Evolutionary conservation across 2,329 filamentous ascomycete genomes (phyloP).

Genomic region (Cercospora sp.): DNA sequence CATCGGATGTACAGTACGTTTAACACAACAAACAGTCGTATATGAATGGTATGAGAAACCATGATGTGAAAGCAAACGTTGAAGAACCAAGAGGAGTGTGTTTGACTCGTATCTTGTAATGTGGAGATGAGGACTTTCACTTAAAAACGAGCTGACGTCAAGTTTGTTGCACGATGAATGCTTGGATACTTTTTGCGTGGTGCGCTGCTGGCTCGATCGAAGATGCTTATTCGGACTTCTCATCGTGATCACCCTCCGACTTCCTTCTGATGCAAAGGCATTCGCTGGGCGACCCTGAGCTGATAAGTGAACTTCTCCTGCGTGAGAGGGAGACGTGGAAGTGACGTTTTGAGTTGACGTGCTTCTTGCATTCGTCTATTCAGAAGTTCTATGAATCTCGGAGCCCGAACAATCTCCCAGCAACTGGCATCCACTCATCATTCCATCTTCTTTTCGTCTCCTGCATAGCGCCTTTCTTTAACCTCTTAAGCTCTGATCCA

Average conservation of each 20-base stretch:
- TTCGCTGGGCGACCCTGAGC: no score
- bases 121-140: no score
- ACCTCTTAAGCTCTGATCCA: slow-evolving; percentile 64
- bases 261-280: neutral
- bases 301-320: no score
- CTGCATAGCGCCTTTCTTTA: slow-evolving; percentile 68
- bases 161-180: neutral
- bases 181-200: neutral
- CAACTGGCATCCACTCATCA: slow-evolving; percentile 85
- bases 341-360: neutral
- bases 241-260: neutral
- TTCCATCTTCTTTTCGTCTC: slow-evolving; percentile 84
- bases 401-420: slow-evolving; percentile 65
- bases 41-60: slow-evolving; percentile 4
- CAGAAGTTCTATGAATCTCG: neutral
- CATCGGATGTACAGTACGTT: slow-evolving; percentile 6
- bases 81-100: no score
- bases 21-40: neutral
- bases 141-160: neutral
- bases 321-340: neutral
- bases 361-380: neutral
- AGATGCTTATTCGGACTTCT: neutral
- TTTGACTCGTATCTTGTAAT: no score
- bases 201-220: neutral
- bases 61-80: neutral